Percentiles rank a stretch among this genome's conserved stretches.
These are phyloP conservation scores for Phaeoacremonium minimum DNA, from an alignment of 2,329 filamentous ascomycete genomes.

Conservation along the genomic window DNA sequence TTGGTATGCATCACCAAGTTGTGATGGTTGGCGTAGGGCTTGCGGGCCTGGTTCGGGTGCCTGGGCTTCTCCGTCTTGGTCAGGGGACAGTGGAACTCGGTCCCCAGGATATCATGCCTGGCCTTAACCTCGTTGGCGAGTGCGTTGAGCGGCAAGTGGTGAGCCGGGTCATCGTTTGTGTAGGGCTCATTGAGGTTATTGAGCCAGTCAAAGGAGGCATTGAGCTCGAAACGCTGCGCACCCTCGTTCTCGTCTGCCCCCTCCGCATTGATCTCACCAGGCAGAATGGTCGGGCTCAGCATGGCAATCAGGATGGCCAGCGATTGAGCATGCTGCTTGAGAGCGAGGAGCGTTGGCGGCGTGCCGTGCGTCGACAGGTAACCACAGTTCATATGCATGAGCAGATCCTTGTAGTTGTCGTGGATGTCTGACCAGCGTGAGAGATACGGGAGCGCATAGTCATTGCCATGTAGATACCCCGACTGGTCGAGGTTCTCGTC, in stretches of 20 bases:
- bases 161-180: slow-evolving; percentile 38
- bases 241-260: slow-evolving; percentile 8
- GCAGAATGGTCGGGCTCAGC: slow-evolving; percentile 33
- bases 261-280: slow-evolving; percentile 22
- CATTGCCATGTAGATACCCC: slow-evolving; percentile 31
- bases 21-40: slow-evolving; percentile 41
- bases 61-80: slow-evolving; percentile 14
- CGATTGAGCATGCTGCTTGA: slow-evolving; percentile 59
- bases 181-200: slow-evolving; percentile 46
- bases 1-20: slow-evolving; percentile 54
- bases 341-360: slow-evolving; percentile 48
- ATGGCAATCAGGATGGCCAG: slow-evolving; percentile 47
- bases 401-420: slow-evolving; percentile 15
- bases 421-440: slow-evolving; percentile 31
- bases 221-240: slow-evolving; percentile 16
- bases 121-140: slow-evolving; percentile 39
- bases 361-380: slow-evolving; percentile 49
- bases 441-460: slow-evolving; percentile 34
- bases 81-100: slow-evolving; percentile 42
- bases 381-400: slow-evolving; percentile 49
- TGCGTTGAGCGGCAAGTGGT: slow-evolving; percentile 40
- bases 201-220: slow-evolving; percentile 55
- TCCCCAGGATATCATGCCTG: slow-evolving; percentile 34
- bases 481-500: slow-evolving; percentile 19
- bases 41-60: slow-evolving; percentile 12